Evolutionary conservation across 2,329 filamentous ascomycete species (phyloP).

Genomic region (Microcera coccophila): DNA sequence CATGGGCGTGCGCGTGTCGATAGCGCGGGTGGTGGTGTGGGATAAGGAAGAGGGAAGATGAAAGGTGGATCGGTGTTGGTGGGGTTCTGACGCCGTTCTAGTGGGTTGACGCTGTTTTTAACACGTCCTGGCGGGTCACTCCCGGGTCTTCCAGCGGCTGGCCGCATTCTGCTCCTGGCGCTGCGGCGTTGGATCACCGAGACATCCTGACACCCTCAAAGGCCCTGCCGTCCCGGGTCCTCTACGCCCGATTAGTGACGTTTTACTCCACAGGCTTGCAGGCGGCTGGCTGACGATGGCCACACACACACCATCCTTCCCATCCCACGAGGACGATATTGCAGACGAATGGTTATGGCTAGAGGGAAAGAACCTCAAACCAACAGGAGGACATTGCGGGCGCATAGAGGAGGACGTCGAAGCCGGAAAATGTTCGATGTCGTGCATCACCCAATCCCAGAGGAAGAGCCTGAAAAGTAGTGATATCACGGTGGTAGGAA

Average conservation of each 20-base stretch:
- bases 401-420: not conserved
- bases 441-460: not conserved
- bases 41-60: not conserved
- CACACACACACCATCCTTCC: not conserved
- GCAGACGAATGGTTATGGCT: not conserved
- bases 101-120: not conserved
- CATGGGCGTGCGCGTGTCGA: not conserved
- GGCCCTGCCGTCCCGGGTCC: not conserved
- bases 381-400: not conserved
- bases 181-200: not conserved
- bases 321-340: not conserved
- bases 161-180: not conserved
- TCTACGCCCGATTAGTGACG: constrained; percentile 1
- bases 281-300: not conserved
- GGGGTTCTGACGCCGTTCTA: not conserved
- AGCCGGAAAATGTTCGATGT: not conserved
- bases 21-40: not conserved
- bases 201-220: not conserved
- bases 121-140: not conserved
- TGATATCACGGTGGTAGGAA: not conserved
- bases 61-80: not conserved
- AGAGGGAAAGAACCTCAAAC: not conserved
- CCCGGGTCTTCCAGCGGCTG: not conserved
- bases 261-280: not conserved
- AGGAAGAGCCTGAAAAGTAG: not conserved